Conservation (phyloP, 129 eudicot species). For the Erigeron canadensis region DNA sequence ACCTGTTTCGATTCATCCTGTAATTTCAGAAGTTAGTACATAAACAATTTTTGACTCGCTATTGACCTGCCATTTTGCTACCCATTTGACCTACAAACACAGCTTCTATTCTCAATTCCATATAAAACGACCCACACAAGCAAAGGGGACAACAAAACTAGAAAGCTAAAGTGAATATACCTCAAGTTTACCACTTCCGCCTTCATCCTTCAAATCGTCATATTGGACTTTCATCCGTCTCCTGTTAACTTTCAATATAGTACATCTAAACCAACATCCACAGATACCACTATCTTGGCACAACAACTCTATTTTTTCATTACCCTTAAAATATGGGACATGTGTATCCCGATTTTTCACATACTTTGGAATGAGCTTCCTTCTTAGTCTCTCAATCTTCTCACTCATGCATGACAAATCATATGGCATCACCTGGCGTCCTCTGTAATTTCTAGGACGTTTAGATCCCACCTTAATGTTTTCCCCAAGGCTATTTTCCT, state of each 20-base stretch:
- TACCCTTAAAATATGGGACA: slow-evolving; percentile 35
- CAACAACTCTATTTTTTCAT: slow-evolving; percentile 75
- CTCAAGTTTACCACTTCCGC: slow-evolving; percentile 77
- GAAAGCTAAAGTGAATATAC: slow-evolving; percentile 35
- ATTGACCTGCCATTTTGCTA: too few species aligned
- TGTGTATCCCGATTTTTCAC: slow-evolving; percentile 33
- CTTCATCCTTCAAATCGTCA: slow-evolving; percentile 80
- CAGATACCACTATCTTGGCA: slow-evolving; percentile 95
- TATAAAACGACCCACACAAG: too few species aligned
- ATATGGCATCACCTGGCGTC: slow-evolving; percentile 34
- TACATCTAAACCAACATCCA: slow-evolving; percentile 98
- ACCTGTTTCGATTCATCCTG: too few species aligned
- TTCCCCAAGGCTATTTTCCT: slow-evolving; percentile 48
- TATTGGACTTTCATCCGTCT: slow-evolving; percentile 63
- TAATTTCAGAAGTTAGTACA: too few species aligned
- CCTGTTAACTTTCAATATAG: slow-evolving; percentile 56
- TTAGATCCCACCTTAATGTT: slow-evolving; percentile 59
- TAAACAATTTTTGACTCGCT: too few species aligned
- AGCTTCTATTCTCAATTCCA: too few species aligned
- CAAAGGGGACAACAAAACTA: too few species aligned
- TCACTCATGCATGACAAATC: slow-evolving; percentile 40
- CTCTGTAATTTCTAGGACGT: slow-evolving; percentile 65
- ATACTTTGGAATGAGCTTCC: slow-evolving; percentile 42
- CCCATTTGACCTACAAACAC: too few species aligned
- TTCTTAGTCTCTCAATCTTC: slow-evolving; percentile 44